Evolutionary conservation across 83 land plant species (phyloP), one percentile per base, ranked within the genome.

Genomic region (Diphasiastrum complanatum): DNA sequence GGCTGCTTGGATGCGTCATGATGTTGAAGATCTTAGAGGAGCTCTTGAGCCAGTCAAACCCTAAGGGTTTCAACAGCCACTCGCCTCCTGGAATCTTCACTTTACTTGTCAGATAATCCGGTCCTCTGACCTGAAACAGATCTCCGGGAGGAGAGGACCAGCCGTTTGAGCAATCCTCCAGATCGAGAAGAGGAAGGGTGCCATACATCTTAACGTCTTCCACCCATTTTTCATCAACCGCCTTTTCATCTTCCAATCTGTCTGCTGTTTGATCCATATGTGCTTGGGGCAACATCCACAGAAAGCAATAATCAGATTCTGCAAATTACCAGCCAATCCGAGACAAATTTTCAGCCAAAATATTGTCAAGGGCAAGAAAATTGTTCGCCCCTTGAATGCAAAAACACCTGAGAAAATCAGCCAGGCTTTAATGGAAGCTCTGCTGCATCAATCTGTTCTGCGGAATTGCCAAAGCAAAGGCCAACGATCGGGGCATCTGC

Each of bases 211-310:
- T 57, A 18, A 57, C 11, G n/a, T 29, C 12, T 33, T 33, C 47
- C 11, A 33, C 33, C 61, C 61, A 57, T 3, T 29, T 79, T 51
- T 24, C 64, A 12, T 75, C 77, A 29, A 18, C 32, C 4, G 33
- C 31, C 19, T 62, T 52, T 22, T 62, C 53, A 5, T 47, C 65
- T 2, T 37, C 36, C 30, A 53, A 11, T n/a, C n/a, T n/a, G n/a
- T n/a, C n/a, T n/a, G n/a, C n/a, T n/a, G n/a, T n/a, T n/a, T n/a
- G n/a, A n/a, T n/a, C n/a, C n/a, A n/a, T n/a, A n/a, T n/a, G n/a
- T n/a, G n/a, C n/a, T n/a, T n/a, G n/a, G n/a, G n/a, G n/a, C n/a
- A n/a, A n/a, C n/a, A n/a, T n/a, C n/a, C n/a, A n/a, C n/a, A n/a
- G n/a, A n/a, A n/a, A n/a, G n/a, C n/a, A n/a, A n/a, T n/a, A n/a